Conservation (phyloP, 2,329 filamentous ascomycete genomes). For the Colletotrichum limetticola region DNA sequence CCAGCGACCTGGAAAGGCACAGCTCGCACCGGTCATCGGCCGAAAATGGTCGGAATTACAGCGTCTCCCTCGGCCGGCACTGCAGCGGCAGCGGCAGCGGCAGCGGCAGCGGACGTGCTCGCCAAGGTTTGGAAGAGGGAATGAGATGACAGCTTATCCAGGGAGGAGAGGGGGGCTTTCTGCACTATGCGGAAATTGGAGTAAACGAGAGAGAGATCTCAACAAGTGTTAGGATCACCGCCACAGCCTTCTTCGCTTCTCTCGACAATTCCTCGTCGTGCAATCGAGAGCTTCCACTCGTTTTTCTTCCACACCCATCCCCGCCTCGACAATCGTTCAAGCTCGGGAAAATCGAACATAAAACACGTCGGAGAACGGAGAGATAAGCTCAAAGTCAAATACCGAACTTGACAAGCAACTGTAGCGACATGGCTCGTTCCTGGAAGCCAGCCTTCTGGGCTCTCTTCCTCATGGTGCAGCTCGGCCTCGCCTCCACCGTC, state of each 20-base stretch:
- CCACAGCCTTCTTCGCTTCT: neutral
- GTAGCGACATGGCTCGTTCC: conserved; percentile 22
- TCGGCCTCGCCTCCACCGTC: conserved; percentile 27
- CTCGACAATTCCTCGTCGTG: neutral
- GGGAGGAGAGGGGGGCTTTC: neutral
- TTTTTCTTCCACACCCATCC: neutral
- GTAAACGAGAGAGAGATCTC: neutral
- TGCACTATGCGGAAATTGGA: neutral
- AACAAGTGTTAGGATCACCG: conserved; percentile 25
- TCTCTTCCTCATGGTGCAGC: conserved; percentile 30
- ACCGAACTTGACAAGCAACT: too few relatives aligned
- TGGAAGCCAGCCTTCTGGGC: conserved; percentile 32
- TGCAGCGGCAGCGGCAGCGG: neutral
- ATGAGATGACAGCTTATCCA: neutral
- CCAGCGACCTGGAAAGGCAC: neutral
- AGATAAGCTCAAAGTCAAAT: too few relatives aligned
- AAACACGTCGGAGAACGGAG: neutral
- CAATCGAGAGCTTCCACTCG: neutral
- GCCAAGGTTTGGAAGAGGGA: neutral
- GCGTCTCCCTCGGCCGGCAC: neutral
- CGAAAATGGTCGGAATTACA: neutral
- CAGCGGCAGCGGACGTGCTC: neutral
- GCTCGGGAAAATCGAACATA: neutral
- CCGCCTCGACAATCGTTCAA: neutral
- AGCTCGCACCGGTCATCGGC: neutral